Conservation (phyloP, 768 basidiomycete genomes). For the Galerina sulciceps region DNA sequence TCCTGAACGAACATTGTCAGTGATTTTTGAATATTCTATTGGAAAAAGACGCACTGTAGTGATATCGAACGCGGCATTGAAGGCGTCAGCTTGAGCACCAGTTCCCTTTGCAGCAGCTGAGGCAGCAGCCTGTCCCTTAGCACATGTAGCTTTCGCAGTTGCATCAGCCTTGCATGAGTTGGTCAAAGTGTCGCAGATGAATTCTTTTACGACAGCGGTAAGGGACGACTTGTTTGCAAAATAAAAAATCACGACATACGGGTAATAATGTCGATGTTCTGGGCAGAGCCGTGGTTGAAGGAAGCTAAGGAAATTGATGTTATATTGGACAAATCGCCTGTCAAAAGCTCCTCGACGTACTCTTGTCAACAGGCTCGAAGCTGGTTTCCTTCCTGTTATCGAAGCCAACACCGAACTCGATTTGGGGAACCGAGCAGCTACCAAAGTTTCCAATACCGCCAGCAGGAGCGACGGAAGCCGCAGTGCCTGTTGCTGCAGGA, state of each 20-base stretch:
- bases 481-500: conserved; percentile 22
- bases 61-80: conserved; percentile 63
- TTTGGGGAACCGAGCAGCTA: conserved; percentile 54
- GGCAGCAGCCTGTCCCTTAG: conserved; percentile 43
- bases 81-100: conserved; percentile 64
- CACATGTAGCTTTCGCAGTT: conserved; percentile 55
- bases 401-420: conserved; percentile 59
- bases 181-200: conserved; percentile 59
- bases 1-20: conserved; percentile 30
- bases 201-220: conserved; percentile 23
- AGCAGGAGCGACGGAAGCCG: conserved; percentile 21
- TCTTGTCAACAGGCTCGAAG: conserved; percentile 54
- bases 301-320: conserved; percentile 32
- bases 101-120: conserved; percentile 41
- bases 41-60: conserved; percentile 36
- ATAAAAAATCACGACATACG: conserved; percentile 30
- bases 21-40: neutral
- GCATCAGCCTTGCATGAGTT: conserved; percentile 59
- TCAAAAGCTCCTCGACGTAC: conserved; percentile 26
- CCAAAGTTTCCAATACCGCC: conserved; percentile 49
- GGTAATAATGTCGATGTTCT: conserved; percentile 62
- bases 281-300: conserved; percentile 63
- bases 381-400: conserved; percentile 57
- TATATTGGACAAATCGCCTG: neutral
- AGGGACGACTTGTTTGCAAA: neutral